Percentiles rank a stretch among this genome's conserved stretches.
Conservation (phyloP, 495 filamentous ascomycete genomes). For the Talaromyces ruber region DNA sequence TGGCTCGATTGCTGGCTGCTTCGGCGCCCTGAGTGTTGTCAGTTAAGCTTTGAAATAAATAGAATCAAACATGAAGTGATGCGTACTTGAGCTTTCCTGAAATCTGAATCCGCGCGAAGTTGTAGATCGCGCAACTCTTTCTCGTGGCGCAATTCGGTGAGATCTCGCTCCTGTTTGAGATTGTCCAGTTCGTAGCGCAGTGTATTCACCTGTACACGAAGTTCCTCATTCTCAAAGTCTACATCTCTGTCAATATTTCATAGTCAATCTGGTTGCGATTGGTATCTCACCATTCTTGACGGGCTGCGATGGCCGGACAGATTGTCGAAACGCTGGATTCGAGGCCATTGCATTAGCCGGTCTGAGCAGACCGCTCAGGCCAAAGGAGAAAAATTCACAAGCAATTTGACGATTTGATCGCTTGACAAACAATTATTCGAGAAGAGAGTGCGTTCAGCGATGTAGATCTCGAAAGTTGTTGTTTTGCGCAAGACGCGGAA, state of each 20-base stretch:
- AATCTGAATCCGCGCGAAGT: slow-evolving; percentile 72
- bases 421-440: not conserved
- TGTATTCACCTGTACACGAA: slow-evolving; percentile 60
- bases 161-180: slow-evolving; percentile 78
- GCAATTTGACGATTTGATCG: not conserved
- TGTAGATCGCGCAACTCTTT: slow-evolving; percentile 73
- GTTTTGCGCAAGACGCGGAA: slow-evolving; percentile 4
- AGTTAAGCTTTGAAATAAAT: not conserved
- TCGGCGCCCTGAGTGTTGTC: slow-evolving; percentile 45
- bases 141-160: slow-evolving; percentile 65
- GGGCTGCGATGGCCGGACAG: slow-evolving; percentile 18
- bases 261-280: not conserved
- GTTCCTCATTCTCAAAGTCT: slow-evolving; percentile 53
- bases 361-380: not conserved
- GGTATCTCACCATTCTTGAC: slow-evolving; percentile 17
- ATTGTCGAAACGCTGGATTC: slow-evolving; percentile 15
- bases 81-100: slow-evolving; percentile 64
- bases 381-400: not conserved
- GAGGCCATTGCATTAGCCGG: slow-evolving; percentile 3
- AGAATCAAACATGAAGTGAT: not conserved
- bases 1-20: slow-evolving; percentile 55
- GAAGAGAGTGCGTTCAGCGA: not conserved
- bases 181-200: slow-evolving; percentile 63
- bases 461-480: not conserved
- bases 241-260: not conserved